phyloP scores from a whole-genome alignment of 2,329 filamentous ascomycete genomes.

The Trichoderma aggressivum region DNA sequence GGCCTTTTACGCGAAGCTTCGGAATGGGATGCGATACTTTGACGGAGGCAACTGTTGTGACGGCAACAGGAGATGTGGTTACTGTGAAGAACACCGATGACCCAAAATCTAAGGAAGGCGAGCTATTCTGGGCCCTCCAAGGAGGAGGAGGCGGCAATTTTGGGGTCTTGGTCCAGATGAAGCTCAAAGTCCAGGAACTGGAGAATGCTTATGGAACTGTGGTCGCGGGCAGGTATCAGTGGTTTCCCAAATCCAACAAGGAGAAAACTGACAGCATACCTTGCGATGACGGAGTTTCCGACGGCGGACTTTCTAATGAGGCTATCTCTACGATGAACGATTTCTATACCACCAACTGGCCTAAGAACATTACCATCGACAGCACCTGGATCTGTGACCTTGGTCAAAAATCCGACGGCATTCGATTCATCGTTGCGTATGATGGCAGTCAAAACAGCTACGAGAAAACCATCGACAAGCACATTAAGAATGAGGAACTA shows the following conservation, averaged over 20 bases:
- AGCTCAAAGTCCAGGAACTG: not conserved
- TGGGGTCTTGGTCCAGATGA: not conserved
- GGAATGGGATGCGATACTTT: conserved; percentile 25
- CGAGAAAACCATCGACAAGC: not conserved
- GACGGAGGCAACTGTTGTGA: conserved; percentile 34
- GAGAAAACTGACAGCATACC: not conserved
- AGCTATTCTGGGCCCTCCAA: not conserved
- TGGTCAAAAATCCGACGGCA: not conserved
- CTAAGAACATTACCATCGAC: not conserved
- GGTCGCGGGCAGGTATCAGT: not conserved
- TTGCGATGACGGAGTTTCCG: not conserved
- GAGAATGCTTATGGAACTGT: not conserved
- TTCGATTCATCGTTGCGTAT: not conserved
- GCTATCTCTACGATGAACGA: not conserved
- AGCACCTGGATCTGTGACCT: conserved; percentile 2
- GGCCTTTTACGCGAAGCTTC: conserved; percentile 30
- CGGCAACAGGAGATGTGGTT: conserved; percentile 24
- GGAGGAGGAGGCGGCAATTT: not conserved
- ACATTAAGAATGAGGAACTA: not conserved
- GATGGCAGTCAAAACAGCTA: not conserved
- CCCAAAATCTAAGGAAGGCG: not conserved
- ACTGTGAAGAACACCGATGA: conserved; percentile 24
- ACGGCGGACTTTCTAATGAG: not conserved
- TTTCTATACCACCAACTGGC: not conserved
- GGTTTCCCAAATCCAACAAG: not conserved